These are phyloP conservation scores for Penicillium sp. DNA, from an alignment of 2,329 filamentous ascomycete genomes.

Conservation along the genomic window DNA sequence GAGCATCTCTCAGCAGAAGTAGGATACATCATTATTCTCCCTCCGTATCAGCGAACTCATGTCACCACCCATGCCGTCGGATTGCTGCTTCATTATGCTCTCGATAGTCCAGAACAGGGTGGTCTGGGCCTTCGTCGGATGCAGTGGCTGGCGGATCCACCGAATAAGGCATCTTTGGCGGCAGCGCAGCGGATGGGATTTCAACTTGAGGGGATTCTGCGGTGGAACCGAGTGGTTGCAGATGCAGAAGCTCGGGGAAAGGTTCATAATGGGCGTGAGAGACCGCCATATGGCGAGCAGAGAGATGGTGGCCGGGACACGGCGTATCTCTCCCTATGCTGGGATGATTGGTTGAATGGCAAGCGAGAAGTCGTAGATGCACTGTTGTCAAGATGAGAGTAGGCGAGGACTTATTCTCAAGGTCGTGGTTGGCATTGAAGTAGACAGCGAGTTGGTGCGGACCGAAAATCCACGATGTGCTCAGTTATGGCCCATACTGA, in stretches of 20 bases:
- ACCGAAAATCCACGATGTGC: no score
- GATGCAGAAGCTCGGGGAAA: conserved; percentile 3
- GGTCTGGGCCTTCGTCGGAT: conserved; percentile 28
- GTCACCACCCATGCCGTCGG: conserved; percentile 31
- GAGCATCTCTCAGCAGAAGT: conserved; percentile 6
- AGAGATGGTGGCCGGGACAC: conserved; percentile 5
- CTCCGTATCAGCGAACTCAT: conserved; percentile 33
- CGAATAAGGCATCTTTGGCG: conserved; percentile 18
- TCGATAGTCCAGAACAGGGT: conserved; percentile 16
- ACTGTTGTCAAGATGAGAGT: neutral
- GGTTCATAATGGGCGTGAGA: conserved; percentile 5
- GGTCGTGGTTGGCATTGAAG: no score
- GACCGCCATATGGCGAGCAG: conserved; percentile 2
- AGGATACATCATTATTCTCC: conserved; percentile 24
- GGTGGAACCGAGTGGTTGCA: conserved; percentile 23
- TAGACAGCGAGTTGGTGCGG: no score
- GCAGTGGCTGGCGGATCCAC: conserved; percentile 26
- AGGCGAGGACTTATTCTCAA: no score
- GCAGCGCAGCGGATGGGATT: conserved; percentile 35
- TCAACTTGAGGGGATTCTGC: conserved; percentile 27
- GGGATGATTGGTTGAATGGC: conserved; percentile 5
- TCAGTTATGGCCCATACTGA: no score
- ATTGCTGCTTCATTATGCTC: conserved; percentile 30
- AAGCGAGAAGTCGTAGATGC: conserved; percentile 4
- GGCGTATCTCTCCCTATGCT: conserved; percentile 4